Base-by-base conservation (phyloP, 768 basidiomycete species). In the Termitomyces sp. region DNA sequence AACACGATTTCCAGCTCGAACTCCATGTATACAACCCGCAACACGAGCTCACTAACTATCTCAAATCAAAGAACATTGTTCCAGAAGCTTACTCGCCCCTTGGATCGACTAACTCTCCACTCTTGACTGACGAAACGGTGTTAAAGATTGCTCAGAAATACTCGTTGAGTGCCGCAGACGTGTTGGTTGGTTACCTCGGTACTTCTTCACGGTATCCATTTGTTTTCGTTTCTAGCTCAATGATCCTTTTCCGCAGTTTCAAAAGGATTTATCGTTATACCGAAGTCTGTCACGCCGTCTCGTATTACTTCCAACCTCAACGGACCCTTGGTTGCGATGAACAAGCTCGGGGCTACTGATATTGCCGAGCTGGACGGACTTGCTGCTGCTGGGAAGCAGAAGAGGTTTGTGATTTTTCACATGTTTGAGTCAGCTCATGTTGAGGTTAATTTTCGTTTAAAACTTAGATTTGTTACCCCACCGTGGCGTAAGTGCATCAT, bases 1-100 rank as follows among this genome's bases (percentile, higher is more conserved):
- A 55, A 33, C 24, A 54, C 34, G 8, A 27, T 44, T 30, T 42
- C 22, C 30, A 91, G 85, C 78, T 93, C 50, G 89, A 89, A 66
- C 72, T 88, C 18, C 89, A 91, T 67, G 72, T 87, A 24, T 90
- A 86, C 72, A 87, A 89, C 70, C 88, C 88, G 0, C 86, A 92
- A 66, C 88, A 84, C 72, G 78, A 84, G 52, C 80, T 92, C 51
- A 56, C 85, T 44, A 73, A 75, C 12, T 93, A 82, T 72, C 76
- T 89, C 62, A 78, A 79, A 67, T 76, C 78, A 18, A 85, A 91
- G 68, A 77, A 76, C 20, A 93, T 94, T 65, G 73, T 85, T 52
- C 78, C 88, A 0, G 80, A 91, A 69, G 91, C 92, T 0, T 94
- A 90, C 70, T 93, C 89, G 8, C 91, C 93, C 9, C 82, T 93